Conservation (phyloP, 495 filamentous ascomycete genomes). For the Penicilliopsis zonata region DNA sequence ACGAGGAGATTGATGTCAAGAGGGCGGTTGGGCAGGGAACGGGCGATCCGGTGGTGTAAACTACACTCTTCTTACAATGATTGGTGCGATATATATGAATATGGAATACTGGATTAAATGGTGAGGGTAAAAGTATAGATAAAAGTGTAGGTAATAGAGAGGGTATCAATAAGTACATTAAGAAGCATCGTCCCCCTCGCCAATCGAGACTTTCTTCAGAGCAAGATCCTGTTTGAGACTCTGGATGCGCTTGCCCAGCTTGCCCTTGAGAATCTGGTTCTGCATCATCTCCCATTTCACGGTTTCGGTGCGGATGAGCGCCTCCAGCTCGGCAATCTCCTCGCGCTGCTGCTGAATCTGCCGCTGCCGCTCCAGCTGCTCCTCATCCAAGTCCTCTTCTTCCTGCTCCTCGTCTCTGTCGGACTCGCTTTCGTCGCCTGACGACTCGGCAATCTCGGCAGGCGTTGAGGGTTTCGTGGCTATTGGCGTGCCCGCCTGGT, state of each 20-base stretch:
- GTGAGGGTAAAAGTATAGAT: too few species aligned
- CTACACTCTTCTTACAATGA: too few species aligned
- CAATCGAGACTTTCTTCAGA: slow-evolving; percentile 37
- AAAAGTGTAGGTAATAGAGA: too few species aligned
- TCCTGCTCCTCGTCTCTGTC: slow-evolving; percentile 50
- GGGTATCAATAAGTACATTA: too few species aligned
- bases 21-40: slow-evolving; percentile 16
- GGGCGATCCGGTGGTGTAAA: slow-evolving; percentile 17
- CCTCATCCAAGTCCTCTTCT: slow-evolving; percentile 49
- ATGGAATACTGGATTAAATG: too few species aligned
- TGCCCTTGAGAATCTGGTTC: slow-evolving; percentile 38
- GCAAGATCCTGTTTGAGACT: slow-evolving; percentile 34
- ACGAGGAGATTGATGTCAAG: slow-evolving; percentile 19
- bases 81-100: too few species aligned
- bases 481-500: slow-evolving; percentile 20
- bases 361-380: slow-evolving; percentile 32
- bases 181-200: slow-evolving; percentile 23
- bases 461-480: slow-evolving; percentile 25
- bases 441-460: slow-evolving; percentile 31
- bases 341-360: slow-evolving; percentile 38
- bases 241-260: slow-evolving; percentile 35
- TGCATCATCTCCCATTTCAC: slow-evolving; percentile 27
- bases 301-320: slow-evolving; percentile 31
- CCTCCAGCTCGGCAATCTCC: slow-evolving; percentile 37
- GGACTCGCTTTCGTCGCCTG: slow-evolving; percentile 39